Base-by-base conservation (phyloP, 2,329 filamentous ascomycete species). In the Xylariomycetidae sp. region DNA sequence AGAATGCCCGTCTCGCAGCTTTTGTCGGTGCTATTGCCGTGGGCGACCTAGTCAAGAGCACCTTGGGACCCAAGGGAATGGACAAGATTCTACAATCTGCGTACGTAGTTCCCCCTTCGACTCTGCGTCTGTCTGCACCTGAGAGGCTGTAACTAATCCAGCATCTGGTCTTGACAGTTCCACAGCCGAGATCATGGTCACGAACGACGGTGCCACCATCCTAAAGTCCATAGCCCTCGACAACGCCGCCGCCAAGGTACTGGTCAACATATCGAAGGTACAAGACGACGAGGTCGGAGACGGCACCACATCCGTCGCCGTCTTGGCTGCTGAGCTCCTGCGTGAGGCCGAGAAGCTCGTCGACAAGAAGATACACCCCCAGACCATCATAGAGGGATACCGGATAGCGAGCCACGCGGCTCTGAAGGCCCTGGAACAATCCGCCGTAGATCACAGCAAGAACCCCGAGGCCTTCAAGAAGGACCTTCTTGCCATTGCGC, bases 341-440 rank as follows among this genome's bases (percentile, higher is more conserved):
- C 83, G 92, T 45, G 92, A 98, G 66, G 92, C 92, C 30, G 92
- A 98, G 71, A 90, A 94, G 70, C 77, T 98, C 31, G 88, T 98
- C 49, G 86, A 94, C 69, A 88, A 90, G 72, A 97, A 97, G 70
- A 96, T 98, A 53, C 92, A 98, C 64, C 92, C 92, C 32, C 92
- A 98, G 74, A 97, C 92, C 33, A 98, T 98, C 63, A 98, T 98
- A 57, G 92, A 98, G 58, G 92, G 92, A 33, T 98, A 94, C 74
- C 80, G 92, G 69, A 94, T 98, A 85, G 92, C 92, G 33, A 94
- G 88, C 62, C 74, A 79, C 33, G 90, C 92, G 33, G 89, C 92
- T 18, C 74, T 98, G 32, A 74, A 82, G 56, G 88, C 88, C 19
- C 72, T 98, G 27, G 85, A 88, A 59, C 82, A 83, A 53, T 80